Conservation (phyloP, 371 early-diverging fungal species). For the Apophysomyces elegans region DNA sequence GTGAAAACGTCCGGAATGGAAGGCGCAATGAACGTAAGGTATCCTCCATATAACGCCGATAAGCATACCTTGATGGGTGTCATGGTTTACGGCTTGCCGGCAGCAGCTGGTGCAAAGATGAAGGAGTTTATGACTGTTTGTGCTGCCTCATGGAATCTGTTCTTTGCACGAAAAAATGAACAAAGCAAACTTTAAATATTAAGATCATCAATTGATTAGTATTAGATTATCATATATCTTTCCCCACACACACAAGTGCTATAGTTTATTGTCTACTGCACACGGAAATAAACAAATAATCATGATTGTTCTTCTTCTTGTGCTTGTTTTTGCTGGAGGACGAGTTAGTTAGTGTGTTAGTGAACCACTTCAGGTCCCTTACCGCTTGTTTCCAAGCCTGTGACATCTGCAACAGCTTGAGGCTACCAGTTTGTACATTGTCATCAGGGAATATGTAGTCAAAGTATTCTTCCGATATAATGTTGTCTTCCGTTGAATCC, state of each 20-base stretch:
- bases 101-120: conserved; percentile 14
- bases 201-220: not conserved
- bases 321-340: too few species aligned
- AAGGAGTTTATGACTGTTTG: conserved; percentile 9
- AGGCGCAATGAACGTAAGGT: conserved; percentile 46
- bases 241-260: not conserved
- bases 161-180: not conserved
- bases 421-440: conserved; percentile 74
- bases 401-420: conserved; percentile 90
- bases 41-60: conserved; percentile 52
- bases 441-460: conserved; percentile 98
- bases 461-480: conserved; percentile 93
- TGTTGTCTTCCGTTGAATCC: conserved; percentile 63
- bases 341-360: too few species aligned
- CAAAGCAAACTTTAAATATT: not conserved
- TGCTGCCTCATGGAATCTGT: not conserved
- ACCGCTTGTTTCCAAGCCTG: conserved; percentile 83
- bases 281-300: too few species aligned
- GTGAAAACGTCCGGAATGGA: conserved; percentile 56
- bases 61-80: conserved; percentile 31
- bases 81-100: conserved; percentile 22
- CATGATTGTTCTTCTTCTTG: too few species aligned
- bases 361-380: not conserved
- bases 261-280: too few species aligned
- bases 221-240: not conserved